Evolutionary conservation across 1,284 basidiomycete genomes (phyloP).

Genomic region (Naganishia cerealis): DNA sequence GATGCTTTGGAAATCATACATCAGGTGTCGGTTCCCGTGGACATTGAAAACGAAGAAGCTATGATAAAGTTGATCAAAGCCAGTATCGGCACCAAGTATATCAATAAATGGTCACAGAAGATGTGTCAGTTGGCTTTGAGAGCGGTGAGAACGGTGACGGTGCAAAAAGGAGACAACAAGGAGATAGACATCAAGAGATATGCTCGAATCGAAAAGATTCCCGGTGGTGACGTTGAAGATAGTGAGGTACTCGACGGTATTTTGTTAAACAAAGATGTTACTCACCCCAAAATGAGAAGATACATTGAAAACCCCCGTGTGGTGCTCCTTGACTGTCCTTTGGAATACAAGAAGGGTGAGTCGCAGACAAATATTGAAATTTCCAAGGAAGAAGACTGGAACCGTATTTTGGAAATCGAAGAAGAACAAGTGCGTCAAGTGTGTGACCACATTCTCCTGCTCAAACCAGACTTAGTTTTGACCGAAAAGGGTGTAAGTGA

Average conservation of each 20-base stretch:
- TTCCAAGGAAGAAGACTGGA: constrained; percentile 90
- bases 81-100: constrained; percentile 97
- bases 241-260: constrained; percentile 84
- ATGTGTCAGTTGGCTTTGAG: constrained; percentile 95
- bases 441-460: constrained; percentile 83
- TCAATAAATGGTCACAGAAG: constrained; percentile 90
- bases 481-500: constrained; percentile 96
- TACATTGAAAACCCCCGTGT: constrained; percentile 88
- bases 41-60: constrained; percentile 79
- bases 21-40: constrained; percentile 83
- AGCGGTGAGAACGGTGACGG: constrained; percentile 77
- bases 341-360: constrained; percentile 99
- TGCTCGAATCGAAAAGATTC: constrained; percentile 94
- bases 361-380: constrained; percentile 99
- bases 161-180: constrained; percentile 60
- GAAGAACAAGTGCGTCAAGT: constrained; percentile 93
- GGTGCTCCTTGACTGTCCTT: constrained; percentile 87
- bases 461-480: constrained; percentile 92
- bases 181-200: constrained; percentile 98
- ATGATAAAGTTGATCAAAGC: constrained; percentile 98
- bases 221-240: constrained; percentile 95
- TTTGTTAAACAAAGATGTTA: constrained; percentile 99
- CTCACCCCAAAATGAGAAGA: constrained; percentile 93
- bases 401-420: constrained; percentile 87
- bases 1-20: constrained; percentile 86